Evolutionary conservation across 2,329 filamentous ascomycete genomes (phyloP).

Genomic region (Thelonectria blattea): DNA sequence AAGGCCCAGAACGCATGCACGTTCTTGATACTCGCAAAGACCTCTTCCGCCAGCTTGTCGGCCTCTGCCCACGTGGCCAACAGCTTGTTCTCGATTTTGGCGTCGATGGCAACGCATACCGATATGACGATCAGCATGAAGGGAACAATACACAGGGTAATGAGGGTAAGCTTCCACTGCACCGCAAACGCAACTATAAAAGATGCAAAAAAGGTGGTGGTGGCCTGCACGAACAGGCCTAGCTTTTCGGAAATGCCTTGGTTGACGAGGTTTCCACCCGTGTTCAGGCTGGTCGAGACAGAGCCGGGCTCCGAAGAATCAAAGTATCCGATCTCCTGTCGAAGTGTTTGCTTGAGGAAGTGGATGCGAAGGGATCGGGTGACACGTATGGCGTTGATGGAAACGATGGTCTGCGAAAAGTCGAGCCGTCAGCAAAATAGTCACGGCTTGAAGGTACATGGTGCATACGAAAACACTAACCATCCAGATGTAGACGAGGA

Average conservation of each 20-base stretch:
- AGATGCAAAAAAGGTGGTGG: constrained; percentile 78
- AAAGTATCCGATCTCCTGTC: constrained; percentile 58
- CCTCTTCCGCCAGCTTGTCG: neutral
- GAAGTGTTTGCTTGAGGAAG: constrained; percentile 52
- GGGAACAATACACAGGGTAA: constrained; percentile 43
- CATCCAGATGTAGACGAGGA: neutral
- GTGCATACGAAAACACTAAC: neutral
- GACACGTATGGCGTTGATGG: constrained; percentile 32
- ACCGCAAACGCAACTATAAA: constrained; percentile 83
- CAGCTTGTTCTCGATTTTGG: neutral
- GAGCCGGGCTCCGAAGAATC: constrained; percentile 49
- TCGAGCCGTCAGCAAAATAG: neutral
- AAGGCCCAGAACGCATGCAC: constrained; percentile 1
- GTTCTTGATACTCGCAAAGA: neutral
- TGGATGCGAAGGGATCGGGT: constrained; percentile 49
- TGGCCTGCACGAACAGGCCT: constrained; percentile 68
- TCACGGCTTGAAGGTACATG: neutral
- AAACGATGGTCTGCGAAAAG: neutral
- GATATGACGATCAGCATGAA: constrained; percentile 1
- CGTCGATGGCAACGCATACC: neutral
- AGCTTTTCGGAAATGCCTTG: constrained; percentile 85
- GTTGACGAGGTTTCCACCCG: constrained; percentile 83
- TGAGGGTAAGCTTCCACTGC: constrained; percentile 84
- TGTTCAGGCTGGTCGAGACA: constrained; percentile 62
- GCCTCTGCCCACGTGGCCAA: neutral